phyloP scores from a whole-genome alignment of 108 stramenopile genomes.

The Skeletonema menzelii region DNA sequence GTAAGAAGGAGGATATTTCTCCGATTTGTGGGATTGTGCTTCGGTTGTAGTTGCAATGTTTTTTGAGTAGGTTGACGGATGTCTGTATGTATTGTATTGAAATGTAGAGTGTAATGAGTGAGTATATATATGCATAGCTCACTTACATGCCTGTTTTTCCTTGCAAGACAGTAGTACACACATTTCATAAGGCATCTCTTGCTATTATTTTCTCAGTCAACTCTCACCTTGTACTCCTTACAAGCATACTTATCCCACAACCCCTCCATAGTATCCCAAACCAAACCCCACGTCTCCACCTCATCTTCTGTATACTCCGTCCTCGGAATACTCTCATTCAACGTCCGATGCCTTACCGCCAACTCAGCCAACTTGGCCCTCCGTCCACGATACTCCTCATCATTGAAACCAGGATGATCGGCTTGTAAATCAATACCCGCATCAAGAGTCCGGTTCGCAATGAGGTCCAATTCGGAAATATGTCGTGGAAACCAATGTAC shows the following conservation, averaged over 20 bases:
- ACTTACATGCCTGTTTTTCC: too few species aligned
- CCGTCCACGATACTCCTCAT: conserved; percentile 81
- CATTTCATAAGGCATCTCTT: too few species aligned
- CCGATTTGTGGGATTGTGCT: conserved; percentile 87
- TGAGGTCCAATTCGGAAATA: conserved; percentile 88
- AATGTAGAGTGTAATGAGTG: not conserved
- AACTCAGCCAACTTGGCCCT: conserved; percentile 68
- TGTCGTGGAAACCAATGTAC: conserved; percentile 94
- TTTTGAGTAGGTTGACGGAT: conserved; percentile 73
- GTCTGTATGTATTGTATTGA: conserved; percentile 12
- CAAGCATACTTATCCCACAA: conserved; percentile 90
- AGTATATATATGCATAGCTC: too few species aligned
- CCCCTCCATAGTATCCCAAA: conserved; percentile 88
- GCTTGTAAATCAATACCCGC: conserved; percentile 81
- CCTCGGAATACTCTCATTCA: conserved; percentile 75
- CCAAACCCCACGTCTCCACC: conserved; percentile 88
- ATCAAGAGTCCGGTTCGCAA: conserved; percentile 87
- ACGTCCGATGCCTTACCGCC: conserved; percentile 63
- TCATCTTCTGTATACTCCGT: conserved; percentile 91
- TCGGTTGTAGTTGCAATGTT: conserved; percentile 84
- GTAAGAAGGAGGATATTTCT: conserved; percentile 85
- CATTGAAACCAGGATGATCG: conserved; percentile 93
- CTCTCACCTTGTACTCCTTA: conserved; percentile 82
- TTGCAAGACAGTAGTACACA: not conserved
- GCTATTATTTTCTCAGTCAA: too few species aligned